Conservation (phyloP, 768 basidiomycete species). For the Goffeauzyma gilvescens region DNA sequence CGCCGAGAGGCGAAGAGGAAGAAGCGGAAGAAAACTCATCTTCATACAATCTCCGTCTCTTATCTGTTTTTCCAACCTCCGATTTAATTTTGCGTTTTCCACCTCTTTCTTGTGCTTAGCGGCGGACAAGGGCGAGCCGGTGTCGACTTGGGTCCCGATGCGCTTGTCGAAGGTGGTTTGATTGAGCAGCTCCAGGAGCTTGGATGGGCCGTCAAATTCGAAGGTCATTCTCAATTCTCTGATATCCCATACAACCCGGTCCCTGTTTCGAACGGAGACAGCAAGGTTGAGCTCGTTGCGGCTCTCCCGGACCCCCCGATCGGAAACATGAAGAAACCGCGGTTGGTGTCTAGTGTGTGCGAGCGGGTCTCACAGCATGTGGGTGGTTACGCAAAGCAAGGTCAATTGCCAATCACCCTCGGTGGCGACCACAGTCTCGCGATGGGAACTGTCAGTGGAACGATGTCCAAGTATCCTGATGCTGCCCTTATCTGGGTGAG, state of each 20-base stretch:
- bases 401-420: conserved; percentile 68
- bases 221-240: conserved; percentile 71
- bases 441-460: conserved; percentile 87
- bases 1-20: conserved; percentile 2
- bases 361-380: conserved; percentile 60
- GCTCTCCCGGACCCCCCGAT: conserved; percentile 49
- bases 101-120: not conserved
- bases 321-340: conserved; percentile 75
- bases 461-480: conserved; percentile 41
- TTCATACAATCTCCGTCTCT: conserved; percentile 47
- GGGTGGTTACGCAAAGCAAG: conserved; percentile 53
- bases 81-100: no score
- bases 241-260: conserved; percentile 28
- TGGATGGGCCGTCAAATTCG: conserved; percentile 77
- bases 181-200: conserved; percentile 53
- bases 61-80: no score
- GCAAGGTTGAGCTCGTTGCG: conserved; percentile 4
- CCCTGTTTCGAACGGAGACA: not conserved
- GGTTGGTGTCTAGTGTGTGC: conserved; percentile 64
- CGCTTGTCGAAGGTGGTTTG: conserved; percentile 72
- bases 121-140: conserved; percentile 20
- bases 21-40: not conserved
- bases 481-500: conserved; percentile 63
- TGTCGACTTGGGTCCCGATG: conserved; percentile 43
- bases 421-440: conserved; percentile 95